Conservation (phyloP, 306 rosid genomes). For the Vicia sativa region DNA sequence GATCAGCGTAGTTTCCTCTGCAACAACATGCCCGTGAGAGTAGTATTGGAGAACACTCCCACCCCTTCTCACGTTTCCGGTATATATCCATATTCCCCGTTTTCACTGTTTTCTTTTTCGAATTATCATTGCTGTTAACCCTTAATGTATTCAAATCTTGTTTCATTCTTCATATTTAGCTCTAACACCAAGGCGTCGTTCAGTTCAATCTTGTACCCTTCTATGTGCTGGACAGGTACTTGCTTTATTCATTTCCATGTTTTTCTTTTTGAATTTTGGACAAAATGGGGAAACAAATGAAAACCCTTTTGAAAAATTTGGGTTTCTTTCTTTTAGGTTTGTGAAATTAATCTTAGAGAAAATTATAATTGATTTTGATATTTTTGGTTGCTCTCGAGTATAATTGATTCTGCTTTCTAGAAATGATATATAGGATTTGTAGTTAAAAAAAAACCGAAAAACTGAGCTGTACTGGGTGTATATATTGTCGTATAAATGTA, state of each 20-base stretch:
- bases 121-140: too few species aligned
- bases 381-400: too few species aligned
- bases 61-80: conserved; percentile 75
- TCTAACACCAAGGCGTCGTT: conserved; percentile 59
- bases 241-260: background rate
- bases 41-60: conserved; percentile 65
- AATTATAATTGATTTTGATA: too few species aligned
- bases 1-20: background rate
- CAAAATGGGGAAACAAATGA: background rate
- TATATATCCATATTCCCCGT: conserved; percentile 29
- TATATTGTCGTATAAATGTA: background rate
- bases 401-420: too few species aligned
- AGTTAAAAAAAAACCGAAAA: too few species aligned
- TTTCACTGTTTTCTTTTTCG: background rate
- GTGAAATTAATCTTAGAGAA: background rate
- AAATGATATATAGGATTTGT: too few species aligned
- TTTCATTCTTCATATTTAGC: conserved; percentile 48
- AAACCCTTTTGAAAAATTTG: conserved; percentile 3
- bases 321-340: conserved; percentile 15
- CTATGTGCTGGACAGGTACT: conserved; percentile 79
- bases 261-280: conserved; percentile 11
- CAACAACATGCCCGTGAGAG: conserved; percentile 76
- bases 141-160: conserved; percentile 17
- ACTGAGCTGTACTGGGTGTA: background rate
- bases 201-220: conserved; percentile 70